Conservation (phyloP, 345 rosid species). For the Cardiospermum halicacabum region DNA sequence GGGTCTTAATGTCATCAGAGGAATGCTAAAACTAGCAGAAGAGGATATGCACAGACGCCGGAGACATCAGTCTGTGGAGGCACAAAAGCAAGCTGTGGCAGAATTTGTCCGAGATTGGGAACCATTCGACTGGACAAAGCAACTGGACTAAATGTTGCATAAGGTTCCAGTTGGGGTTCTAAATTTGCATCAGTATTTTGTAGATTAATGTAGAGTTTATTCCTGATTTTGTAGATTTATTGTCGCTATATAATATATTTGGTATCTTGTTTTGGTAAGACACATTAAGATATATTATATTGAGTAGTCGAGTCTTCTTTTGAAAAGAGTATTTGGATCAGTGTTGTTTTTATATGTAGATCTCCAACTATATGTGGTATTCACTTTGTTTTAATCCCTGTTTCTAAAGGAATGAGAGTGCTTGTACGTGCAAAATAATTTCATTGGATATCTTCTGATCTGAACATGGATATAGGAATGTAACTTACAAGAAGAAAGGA, state of each 20-base stretch:
- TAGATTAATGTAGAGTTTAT: neutral
- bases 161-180: neutral
- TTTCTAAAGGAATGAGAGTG: too few relatives aligned
- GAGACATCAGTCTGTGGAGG: conserved; percentile 57
- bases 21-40: conserved; percentile 69
- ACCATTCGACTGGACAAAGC: conserved; percentile 91
- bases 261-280: too few relatives aligned
- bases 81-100: conserved; percentile 60
- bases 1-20: conserved; percentile 85
- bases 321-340: too few relatives aligned
- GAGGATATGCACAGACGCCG: conserved; percentile 87
- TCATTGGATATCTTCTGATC: too few relatives aligned
- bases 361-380: too few relatives aligned
- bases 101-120: conserved; percentile 62
- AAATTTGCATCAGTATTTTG: neutral
- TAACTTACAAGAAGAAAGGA: too few relatives aligned
- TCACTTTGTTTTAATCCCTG: too few relatives aligned
- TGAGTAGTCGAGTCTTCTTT: too few relatives aligned
- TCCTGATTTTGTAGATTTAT: neutral
- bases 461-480: too few relatives aligned
- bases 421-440: too few relatives aligned
- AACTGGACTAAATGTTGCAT: conserved; percentile 39
- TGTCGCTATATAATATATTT: neutral
- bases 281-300: too few relatives aligned
- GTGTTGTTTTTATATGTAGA: too few relatives aligned